Percentiles rank a stretch among this genome's conserved stretches.
Conservation (phyloP, 169 alveolate genomes). For the Plasmodium ovale region DNA sequence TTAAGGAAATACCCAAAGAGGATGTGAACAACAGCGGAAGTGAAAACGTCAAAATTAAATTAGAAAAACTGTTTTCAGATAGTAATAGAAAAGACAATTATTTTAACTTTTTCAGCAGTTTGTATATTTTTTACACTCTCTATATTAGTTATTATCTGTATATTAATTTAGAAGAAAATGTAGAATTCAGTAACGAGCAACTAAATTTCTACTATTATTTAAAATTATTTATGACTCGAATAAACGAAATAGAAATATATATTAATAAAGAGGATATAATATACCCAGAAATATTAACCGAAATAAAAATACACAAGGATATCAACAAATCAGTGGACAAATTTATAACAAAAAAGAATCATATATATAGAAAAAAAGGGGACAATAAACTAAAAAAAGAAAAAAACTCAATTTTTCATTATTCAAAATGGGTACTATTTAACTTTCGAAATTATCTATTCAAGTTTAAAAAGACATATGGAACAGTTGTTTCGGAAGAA, state of each 20-base stretch:
- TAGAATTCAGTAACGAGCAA: slow-evolving; percentile 42
- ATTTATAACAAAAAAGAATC: slow-evolving; percentile 12
- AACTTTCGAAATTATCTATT: slow-evolving; percentile 7
- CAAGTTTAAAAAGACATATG: not conserved
- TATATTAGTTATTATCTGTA: slow-evolving; percentile 60
- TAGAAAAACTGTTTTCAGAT: slow-evolving; percentile 34
- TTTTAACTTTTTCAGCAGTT: slow-evolving; percentile 59
- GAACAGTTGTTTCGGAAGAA: slow-evolving; percentile 13
- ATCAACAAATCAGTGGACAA: slow-evolving; percentile 34
- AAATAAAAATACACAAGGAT: slow-evolving; percentile 54
- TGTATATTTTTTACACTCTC: slow-evolving; percentile 57
- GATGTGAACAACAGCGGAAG: not conserved
- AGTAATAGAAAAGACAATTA: slow-evolving; percentile 40
- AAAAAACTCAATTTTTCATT: not conserved
- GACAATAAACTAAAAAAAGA: slow-evolving; percentile 8
- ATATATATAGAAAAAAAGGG: not conserved
- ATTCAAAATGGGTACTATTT: slow-evolving; percentile 3
- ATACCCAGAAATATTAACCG: slow-evolving; percentile 50
- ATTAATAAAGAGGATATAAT: slow-evolving; percentile 46
- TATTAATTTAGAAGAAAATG: slow-evolving; percentile 60
- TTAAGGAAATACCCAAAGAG: slow-evolving; percentile 11
- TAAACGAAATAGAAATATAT: slow-evolving; percentile 53
- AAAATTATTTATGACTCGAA: slow-evolving; percentile 45
- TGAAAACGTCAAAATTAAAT: slow-evolving; percentile 29
- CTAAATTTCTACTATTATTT: slow-evolving; percentile 53